These are phyloP conservation scores for Melampsora larici-populina DNA, from an alignment of 1,284 basidiomycete genomes.

Conservation along the genomic window DNA sequence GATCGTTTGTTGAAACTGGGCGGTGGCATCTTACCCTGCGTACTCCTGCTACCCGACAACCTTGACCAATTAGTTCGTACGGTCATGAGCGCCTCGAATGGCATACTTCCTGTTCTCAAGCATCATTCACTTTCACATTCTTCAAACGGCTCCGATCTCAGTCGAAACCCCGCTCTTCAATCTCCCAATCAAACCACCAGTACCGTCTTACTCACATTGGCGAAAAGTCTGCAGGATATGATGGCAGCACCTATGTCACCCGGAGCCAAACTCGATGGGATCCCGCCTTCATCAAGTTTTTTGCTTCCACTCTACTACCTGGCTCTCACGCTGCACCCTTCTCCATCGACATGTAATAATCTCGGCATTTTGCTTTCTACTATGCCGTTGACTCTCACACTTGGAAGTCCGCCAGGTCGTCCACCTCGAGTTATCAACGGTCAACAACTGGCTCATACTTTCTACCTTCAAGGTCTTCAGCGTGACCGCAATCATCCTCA, in stretches of 20 bases:
- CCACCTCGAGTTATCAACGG: constrained; percentile 49
- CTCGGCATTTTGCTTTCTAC: constrained; percentile 63
- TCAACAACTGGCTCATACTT: constrained; percentile 59
- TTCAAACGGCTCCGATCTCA: constrained; percentile 46
- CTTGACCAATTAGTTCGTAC: constrained; percentile 53
- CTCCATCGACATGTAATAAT: constrained; percentile 64
- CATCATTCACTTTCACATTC: constrained; percentile 48
- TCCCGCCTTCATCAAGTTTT: constrained; percentile 59
- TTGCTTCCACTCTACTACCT: constrained; percentile 63
- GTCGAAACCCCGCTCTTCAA: constrained; percentile 51
- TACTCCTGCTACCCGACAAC: constrained; percentile 59
- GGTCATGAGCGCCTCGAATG: constrained; percentile 54
- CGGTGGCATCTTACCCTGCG: constrained; percentile 57
- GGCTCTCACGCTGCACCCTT: constrained; percentile 60
- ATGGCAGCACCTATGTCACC: constrained; percentile 47
- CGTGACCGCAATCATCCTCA: constrained; percentile 63
- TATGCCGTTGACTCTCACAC: constrained; percentile 53
- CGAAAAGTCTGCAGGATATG: constrained; percentile 61
- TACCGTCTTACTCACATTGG: constrained; percentile 61
- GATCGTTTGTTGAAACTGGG: constrained; percentile 52
- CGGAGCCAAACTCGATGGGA: constrained; percentile 50
- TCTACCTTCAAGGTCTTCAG: constrained; percentile 61
- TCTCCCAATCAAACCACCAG: constrained; percentile 57
- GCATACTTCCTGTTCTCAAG: constrained; percentile 43
- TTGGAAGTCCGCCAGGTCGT: constrained; percentile 51